Evolutionary conservation across 1,284 basidiomycete species (phyloP).

Genomic region (Tylopilus sp.): DNA sequence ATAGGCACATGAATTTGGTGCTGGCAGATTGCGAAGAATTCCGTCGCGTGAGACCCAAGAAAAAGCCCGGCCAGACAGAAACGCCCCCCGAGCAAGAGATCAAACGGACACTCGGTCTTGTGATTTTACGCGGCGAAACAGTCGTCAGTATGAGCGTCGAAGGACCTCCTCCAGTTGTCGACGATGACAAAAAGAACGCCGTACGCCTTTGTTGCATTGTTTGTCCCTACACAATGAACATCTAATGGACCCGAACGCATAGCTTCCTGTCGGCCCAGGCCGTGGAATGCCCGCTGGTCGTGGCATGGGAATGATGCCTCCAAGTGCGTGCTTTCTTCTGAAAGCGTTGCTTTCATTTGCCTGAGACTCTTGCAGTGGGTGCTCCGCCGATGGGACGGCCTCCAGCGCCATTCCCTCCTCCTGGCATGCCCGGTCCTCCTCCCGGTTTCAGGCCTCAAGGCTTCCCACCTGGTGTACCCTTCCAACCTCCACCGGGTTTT

Average conservation of each 20-base stretch:
- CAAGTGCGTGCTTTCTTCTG: constrained; percentile 54
- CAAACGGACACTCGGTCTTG: constrained; percentile 93
- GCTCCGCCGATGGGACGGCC: constrained; percentile 73
- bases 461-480: constrained; percentile 75
- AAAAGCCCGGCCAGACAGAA: constrained; percentile 71
- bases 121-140: constrained; percentile 95
- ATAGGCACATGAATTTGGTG: constrained; percentile 99
- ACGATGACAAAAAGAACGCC: constrained; percentile 81
- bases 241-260: constrained; percentile 20
- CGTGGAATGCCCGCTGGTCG: constrained; percentile 94
- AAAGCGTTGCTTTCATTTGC: constrained; percentile 12
- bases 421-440: constrained; percentile 79
- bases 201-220: constrained; percentile 37
- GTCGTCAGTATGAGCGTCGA: constrained; percentile 95
- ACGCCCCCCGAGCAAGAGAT: constrained; percentile 87
- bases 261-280: constrained; percentile 89
- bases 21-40: constrained; percentile 98
- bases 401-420: constrained; percentile 81
- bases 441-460: constrained; percentile 83
- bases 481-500: constrained; percentile 78
- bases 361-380: constrained; percentile 45
- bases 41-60: constrained; percentile 82
- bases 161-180: constrained; percentile 90
- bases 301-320: constrained; percentile 95
- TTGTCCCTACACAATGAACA: constrained; percentile 10